A percentile compares a stretch with the other conserved stretches of the same genome.
phyloP scores from a whole-genome alignment of 805 yeast genomes.

The Yarrowia bubula region DNA sequence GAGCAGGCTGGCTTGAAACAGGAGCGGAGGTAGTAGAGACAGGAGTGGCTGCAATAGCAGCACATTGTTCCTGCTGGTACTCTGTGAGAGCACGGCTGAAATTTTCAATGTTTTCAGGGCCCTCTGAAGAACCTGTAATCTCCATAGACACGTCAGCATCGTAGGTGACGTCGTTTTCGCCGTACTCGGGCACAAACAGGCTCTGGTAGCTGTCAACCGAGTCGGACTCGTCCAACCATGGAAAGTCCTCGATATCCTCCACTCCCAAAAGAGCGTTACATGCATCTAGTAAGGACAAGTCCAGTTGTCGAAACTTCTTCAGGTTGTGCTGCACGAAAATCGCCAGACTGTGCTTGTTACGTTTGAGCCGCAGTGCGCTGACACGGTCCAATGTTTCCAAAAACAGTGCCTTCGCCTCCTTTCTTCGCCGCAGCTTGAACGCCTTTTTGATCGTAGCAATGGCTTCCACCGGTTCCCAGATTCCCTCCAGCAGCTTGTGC shows the following conservation, averaged over 20 bases:
- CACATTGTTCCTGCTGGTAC: no score
- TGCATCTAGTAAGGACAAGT: conserved; percentile 1
- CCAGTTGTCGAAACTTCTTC: conserved; percentile 7
- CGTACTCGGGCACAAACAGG: background rate
- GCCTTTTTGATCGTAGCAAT: background rate
- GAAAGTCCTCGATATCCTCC: conserved; percentile 12
- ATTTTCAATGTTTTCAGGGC: no score
- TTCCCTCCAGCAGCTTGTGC: background rate
- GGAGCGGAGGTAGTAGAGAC: no score
- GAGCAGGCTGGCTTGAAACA: background rate
- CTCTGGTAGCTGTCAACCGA: conserved; percentile 4
- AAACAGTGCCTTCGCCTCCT: background rate
- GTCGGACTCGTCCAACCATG: conserved; percentile 16
- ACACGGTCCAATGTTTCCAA: background rate
- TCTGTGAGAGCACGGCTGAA: no score
- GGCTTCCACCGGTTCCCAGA: background rate
- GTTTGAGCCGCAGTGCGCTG: background rate
- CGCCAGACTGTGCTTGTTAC: background rate
- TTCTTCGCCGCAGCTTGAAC: background rate
- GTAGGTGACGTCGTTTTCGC: background rate
- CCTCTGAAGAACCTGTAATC: no score
- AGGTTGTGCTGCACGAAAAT: conserved; percentile 11
- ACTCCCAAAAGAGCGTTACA: conserved; percentile 8
- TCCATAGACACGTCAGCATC: background rate
- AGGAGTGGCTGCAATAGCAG: no score